A percentile compares a stretch with the other conserved stretches of the same genome.
These are phyloP conservation scores for Leucocoprinus sp. DNA, from an alignment of 768 basidiomycete genomes.

Conservation along the genomic window DNA sequence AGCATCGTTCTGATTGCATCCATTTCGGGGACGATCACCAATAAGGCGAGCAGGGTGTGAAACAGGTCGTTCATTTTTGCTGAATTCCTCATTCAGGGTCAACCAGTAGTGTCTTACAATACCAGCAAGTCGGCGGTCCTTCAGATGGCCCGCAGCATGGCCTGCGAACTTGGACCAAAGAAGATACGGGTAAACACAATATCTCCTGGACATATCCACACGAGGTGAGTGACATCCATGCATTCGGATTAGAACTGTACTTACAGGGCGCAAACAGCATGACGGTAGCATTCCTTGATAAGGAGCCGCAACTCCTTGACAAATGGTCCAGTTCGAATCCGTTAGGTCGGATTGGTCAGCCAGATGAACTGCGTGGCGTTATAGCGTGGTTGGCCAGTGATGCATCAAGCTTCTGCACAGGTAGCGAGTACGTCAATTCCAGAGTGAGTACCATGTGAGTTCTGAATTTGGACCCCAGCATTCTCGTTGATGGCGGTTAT, in stretches of 20 bases:
- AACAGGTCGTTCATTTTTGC: too few relatives aligned
- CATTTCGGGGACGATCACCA: constrained; percentile 58
- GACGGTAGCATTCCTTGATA: constrained; percentile 18
- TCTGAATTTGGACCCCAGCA: too few relatives aligned
- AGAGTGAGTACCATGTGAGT: too few relatives aligned
- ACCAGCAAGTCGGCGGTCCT: constrained; percentile 65
- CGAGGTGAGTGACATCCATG: constrained; percentile 31
- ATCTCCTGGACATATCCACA: constrained; percentile 70
- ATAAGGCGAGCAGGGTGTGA: too few relatives aligned
- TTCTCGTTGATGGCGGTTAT: too few relatives aligned
- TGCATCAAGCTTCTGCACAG: constrained; percentile 64
- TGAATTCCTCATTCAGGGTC: too few relatives aligned
- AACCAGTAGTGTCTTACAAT: constrained; percentile 66
- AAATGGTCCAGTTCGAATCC: constrained; percentile 58
- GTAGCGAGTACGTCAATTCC: constrained; percentile 49
- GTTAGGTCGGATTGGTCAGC: constrained; percentile 52
- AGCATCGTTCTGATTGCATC: constrained; percentile 54
- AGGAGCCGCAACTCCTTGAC: constrained; percentile 44
- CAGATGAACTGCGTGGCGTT: constrained; percentile 62
- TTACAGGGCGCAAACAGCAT: constrained; percentile 11
- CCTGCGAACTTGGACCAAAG: constrained; percentile 60
- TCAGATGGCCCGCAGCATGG: constrained; percentile 71
- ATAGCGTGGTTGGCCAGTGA: constrained; percentile 62
- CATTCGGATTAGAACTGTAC: too few relatives aligned
- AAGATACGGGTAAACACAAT: constrained; percentile 64